Conservation (phyloP, 2,329 filamentous ascomycete genomes). For the Aspergillus novofumigatus region DNA sequence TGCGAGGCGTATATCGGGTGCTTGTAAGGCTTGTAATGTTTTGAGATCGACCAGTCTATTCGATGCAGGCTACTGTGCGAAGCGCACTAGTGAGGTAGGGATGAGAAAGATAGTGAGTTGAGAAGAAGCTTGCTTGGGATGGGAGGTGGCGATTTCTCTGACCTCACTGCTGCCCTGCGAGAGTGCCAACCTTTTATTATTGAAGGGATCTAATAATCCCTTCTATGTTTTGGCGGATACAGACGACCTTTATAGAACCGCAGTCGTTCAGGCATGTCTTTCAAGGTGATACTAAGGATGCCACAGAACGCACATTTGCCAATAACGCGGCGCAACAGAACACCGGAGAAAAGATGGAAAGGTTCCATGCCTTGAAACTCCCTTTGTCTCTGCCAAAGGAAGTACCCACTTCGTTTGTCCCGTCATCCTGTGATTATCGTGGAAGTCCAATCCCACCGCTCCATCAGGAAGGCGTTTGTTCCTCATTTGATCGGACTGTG, state of each 20-base stretch:
- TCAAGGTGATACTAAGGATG: slow-evolving; percentile 17
- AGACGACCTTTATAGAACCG: not conserved
- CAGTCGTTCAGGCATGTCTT: not conserved
- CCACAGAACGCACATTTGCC: slow-evolving; percentile 15
- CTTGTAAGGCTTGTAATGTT: not conserved
- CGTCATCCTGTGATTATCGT: slow-evolving; percentile 18
- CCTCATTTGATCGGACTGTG: slow-evolving; percentile 14
- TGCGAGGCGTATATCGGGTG: not conserved
- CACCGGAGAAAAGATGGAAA: slow-evolving; percentile 3
- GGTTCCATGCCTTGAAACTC: slow-evolving; percentile 12
- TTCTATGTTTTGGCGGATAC: not conserved
- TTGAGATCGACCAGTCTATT: not conserved
- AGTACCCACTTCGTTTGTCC: slow-evolving; percentile 17
- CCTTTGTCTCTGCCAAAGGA: slow-evolving; percentile 6
- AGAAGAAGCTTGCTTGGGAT: not conserved
- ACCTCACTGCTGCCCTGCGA: not conserved
- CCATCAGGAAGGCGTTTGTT: slow-evolving; percentile 14
- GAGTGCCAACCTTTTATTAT: not conserved
- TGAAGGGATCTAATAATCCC: not conserved
- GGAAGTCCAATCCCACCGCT: slow-evolving; percentile 11
- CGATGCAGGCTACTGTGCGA: not conserved
- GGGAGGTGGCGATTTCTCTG: not conserved
- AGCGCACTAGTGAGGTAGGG: not conserved
- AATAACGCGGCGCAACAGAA: slow-evolving; percentile 11
- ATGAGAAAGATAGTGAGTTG: not conserved